These are phyloP conservation scores for Earliella scabrosa DNA, from an alignment of 1,284 basidiomycete species.

Conservation along the genomic window DNA sequence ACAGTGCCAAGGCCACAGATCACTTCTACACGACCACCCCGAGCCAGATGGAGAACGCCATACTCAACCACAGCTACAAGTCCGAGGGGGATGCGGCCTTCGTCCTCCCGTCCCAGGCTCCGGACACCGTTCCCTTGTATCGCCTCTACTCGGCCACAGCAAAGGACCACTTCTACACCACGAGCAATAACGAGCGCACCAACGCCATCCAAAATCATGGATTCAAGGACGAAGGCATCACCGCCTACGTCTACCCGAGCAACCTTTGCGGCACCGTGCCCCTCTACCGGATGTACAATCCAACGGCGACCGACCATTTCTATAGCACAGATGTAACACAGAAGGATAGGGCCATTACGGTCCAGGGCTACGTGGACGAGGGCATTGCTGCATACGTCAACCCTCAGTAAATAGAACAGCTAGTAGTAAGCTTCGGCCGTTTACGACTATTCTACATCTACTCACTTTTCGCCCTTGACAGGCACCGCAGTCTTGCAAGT, in stretches of 20 bases:
- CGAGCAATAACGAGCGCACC: background rate
- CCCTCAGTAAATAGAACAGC: too few relatives aligned
- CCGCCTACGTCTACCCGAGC: slow-evolving; percentile 1
- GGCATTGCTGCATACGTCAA: slow-evolving; percentile 7
- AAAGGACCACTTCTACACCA: slow-evolving; percentile 13
- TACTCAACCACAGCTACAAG: slow-evolving; percentile 10
- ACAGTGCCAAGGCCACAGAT: slow-evolving; percentile 5
- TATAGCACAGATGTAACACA: slow-evolving; percentile 13
- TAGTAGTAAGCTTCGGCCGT: too few relatives aligned
- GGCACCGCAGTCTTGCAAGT: too few relatives aligned
- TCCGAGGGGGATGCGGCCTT: slow-evolving; percentile 13
- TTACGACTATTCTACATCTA: too few relatives aligned
- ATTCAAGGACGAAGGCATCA: background rate
- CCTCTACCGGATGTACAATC: slow-evolving; percentile 12
- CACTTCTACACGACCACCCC: slow-evolving; percentile 25
- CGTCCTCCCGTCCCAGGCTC: slow-evolving; percentile 9
- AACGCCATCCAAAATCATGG: background rate
- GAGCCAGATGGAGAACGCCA: slow-evolving; percentile 12
- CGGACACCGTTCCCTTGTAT: slow-evolving; percentile 12
- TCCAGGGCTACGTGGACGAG: slow-evolving; percentile 2
- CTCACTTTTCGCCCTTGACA: too few relatives aligned
- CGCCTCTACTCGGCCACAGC: slow-evolving; percentile 5
- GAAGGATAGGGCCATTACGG: background rate
- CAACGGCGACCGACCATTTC: slow-evolving; percentile 6
- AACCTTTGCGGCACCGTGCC: slow-evolving; percentile 1